These are phyloP conservation scores for Inga leiocalycina DNA, from an alignment of 306 rosid genomes.

Conservation along the genomic window DNA sequence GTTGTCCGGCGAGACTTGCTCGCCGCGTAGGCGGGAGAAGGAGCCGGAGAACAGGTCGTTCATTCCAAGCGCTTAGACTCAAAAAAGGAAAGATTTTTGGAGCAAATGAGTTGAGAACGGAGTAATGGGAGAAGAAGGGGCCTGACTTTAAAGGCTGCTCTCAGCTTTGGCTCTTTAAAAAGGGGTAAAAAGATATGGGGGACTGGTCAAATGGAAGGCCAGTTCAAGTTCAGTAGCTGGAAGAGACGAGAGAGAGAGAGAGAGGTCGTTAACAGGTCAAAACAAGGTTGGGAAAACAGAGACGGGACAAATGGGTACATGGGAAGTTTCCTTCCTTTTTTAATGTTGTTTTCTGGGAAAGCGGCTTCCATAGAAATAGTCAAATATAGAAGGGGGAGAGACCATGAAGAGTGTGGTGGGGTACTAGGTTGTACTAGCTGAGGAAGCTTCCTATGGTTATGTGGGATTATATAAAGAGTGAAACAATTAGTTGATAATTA, in stretches of 20 bases:
- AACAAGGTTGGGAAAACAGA: background rate
- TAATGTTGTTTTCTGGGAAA: background rate
- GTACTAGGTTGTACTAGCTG: background rate
- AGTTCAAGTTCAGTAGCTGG: background rate
- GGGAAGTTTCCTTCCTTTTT: background rate
- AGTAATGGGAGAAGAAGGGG: background rate
- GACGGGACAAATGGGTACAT: background rate
- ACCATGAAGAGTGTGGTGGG: background rate
- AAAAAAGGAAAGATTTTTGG: background rate
- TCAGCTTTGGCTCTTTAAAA: background rate
- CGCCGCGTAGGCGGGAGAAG: conserved; percentile 51
- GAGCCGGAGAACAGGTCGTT: conserved; percentile 73
- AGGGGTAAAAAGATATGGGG: background rate
- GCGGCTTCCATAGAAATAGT: background rate
- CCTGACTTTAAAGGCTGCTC: background rate
- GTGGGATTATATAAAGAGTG: background rate
- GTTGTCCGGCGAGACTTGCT: conserved; percentile 42
- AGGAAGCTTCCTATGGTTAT: conserved; percentile 12
- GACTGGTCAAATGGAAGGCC: conserved; percentile 14
- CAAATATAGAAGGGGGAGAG: background rate
- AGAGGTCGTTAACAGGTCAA: background rate
- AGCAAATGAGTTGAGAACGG: background rate
- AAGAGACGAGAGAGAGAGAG: background rate
- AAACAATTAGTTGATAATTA: background rate
- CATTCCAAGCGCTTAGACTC: conserved; percentile 35